A percentile compares a stretch with the other conserved stretches of the same genome.
phyloP scores from a whole-genome alignment of 2,329 filamentous ascomycete genomes.

The Ascocoryne sarcoides region DNA sequence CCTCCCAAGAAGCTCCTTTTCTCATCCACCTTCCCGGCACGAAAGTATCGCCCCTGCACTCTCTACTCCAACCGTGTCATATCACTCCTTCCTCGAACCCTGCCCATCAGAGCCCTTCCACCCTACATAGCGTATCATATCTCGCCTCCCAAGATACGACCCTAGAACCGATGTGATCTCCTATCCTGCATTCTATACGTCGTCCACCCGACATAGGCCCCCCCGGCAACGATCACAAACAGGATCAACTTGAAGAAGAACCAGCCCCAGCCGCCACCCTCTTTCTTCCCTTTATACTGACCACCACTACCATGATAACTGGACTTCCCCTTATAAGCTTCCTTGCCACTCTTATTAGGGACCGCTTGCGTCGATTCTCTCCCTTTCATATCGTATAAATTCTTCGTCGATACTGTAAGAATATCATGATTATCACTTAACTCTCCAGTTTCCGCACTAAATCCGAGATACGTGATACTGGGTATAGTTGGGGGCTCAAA shows the following conservation, averaged over 20 bases:
- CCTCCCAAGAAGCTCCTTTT: too few relatives aligned
- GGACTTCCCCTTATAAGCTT: slow-evolving; percentile 1
- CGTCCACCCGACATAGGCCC: slow-evolving; percentile 79
- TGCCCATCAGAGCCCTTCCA: too few relatives aligned
- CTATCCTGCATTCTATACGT: slow-evolving; percentile 53
- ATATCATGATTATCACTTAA: slow-evolving; percentile 98
- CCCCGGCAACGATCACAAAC: slow-evolving; percentile 60
- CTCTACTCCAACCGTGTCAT: too few relatives aligned
- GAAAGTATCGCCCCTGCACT: too few relatives aligned
- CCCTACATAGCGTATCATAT: too few relatives aligned
- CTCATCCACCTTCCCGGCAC: too few relatives aligned
- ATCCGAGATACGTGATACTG: slow-evolving; percentile 63
- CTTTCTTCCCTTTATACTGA: slow-evolving; percentile 13
- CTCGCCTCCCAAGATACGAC: too few relatives aligned
- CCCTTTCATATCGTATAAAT: slow-evolving; percentile 64
- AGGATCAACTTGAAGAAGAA: slow-evolving; percentile 77
- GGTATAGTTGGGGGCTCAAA: slow-evolving; percentile 68
- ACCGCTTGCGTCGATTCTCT: slow-evolving; percentile 51
- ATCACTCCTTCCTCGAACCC: too few relatives aligned
- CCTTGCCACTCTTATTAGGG: slow-evolving; percentile 20
- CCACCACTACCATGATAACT: slow-evolving; percentile 12
- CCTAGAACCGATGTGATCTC: slow-evolving; percentile 27
- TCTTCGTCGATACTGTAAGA: slow-evolving; percentile 75
- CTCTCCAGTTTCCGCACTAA: slow-evolving; percentile 87
- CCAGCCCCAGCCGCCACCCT: slow-evolving; percentile 53